These are phyloP conservation scores for Schizochytrium sp. DNA, from an alignment of 108 stramenopile genomes.

Conservation along the genomic window DNA sequence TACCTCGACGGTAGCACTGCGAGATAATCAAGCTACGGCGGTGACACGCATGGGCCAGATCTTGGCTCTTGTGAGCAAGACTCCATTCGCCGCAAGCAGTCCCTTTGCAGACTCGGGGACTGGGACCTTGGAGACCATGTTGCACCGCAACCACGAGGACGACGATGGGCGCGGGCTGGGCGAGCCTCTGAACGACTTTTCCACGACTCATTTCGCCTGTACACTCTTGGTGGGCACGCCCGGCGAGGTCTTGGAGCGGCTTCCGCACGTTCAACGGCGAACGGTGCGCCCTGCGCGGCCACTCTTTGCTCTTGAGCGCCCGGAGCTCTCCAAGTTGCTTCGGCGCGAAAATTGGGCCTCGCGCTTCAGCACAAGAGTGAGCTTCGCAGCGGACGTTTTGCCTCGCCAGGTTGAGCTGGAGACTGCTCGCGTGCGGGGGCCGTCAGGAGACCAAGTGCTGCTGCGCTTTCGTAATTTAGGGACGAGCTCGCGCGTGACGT, in stretches of 20 bases:
- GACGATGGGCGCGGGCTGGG: conserved; percentile 13
- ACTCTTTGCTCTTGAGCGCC: neutral
- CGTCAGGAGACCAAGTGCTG: neutral
- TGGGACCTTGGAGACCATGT: neutral
- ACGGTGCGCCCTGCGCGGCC: neutral
- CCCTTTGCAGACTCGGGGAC: neutral
- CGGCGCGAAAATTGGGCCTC: conserved; percentile 12
- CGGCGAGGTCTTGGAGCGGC: neutral
- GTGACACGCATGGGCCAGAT: conserved; percentile 3
- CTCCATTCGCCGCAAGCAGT: neutral
- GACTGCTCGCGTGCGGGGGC: neutral
- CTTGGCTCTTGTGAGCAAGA: neutral
- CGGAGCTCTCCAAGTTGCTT: neutral
- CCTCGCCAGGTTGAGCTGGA: neutral
- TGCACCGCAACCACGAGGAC: neutral
- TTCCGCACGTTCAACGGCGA: neutral
- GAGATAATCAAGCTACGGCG: neutral
- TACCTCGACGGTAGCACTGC: neutral
- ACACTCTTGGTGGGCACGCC: neutral
- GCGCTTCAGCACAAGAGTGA: neutral
- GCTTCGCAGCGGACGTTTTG: neutral
- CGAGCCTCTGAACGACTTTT: neutral
- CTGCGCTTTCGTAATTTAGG: neutral
- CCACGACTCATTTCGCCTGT: neutral
- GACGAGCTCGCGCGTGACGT: neutral